A percentile compares a stretch with the other conserved stretches of the same genome.
Evolutionary conservation across 1,284 basidiomycete genomes (phyloP).

Genomic region (Clitocybe nebularis): DNA sequence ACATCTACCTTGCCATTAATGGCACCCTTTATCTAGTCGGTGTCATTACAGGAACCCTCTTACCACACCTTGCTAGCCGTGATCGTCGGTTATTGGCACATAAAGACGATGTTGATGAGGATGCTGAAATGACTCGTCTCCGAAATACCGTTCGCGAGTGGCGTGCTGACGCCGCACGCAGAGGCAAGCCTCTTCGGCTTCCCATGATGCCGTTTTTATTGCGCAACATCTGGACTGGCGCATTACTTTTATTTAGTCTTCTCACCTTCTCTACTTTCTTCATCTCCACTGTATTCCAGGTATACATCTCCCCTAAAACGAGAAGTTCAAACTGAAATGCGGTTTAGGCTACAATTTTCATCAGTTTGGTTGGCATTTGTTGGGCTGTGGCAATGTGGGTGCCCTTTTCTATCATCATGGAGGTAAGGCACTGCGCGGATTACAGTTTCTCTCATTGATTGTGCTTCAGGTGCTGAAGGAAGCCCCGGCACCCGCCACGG

Average conservation of each 20-base stretch:
- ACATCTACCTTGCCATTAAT: constrained; percentile 4
- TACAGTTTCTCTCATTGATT: constrained; percentile 6
- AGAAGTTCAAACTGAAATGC: constrained; percentile 5
- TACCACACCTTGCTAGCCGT: constrained; percentile 80
- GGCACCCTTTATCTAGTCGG: constrained; percentile 55
- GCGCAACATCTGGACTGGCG: constrained; percentile 88
- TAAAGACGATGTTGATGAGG: constrained; percentile 67
- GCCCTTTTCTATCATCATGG: constrained; percentile 90
- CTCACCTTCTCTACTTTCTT: constrained; percentile 84
- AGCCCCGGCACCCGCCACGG: constrained; percentile 17
- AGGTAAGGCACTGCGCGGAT: constrained; percentile 44
- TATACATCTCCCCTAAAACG: constrained; percentile 23
- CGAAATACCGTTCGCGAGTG: constrained; percentile 72
- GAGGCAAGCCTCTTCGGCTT: constrained; percentile 68
- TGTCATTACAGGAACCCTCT: constrained; percentile 74
- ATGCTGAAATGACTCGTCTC: constrained; percentile 67
- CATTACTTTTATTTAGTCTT: constrained; percentile 73
- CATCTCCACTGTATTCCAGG: constrained; percentile 71
- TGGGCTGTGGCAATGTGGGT: constrained; percentile 97
- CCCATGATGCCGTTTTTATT: constrained; percentile 87
- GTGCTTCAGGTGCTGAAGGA: constrained; percentile 74
- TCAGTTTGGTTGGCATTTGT: constrained; percentile 84
- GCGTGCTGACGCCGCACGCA: constrained; percentile 74
- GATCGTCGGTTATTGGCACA: constrained; percentile 73
- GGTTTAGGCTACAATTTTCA: constrained; percentile 69